Base-by-base conservation (phyloP, 441 rosid species). In the Gossypium davidsonii region DNA sequence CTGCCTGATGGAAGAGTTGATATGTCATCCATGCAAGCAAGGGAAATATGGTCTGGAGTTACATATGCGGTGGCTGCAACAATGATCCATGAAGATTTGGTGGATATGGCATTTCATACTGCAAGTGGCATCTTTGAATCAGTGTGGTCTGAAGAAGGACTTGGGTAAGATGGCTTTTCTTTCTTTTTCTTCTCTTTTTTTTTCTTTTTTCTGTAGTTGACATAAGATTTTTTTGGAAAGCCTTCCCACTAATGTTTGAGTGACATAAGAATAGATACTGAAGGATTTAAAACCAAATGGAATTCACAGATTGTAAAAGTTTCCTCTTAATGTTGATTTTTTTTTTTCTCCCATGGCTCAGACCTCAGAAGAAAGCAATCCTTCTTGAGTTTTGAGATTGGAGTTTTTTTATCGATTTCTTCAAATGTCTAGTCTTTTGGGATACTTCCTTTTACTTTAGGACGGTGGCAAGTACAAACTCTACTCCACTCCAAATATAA, bases 21-120 rank as follows among this genome's bases (percentile, higher is more conserved):
- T 78, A 82, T 78, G 74, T 80, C 96, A 15, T 78, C 92, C 0
- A 84, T 92, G 96, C 98, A 90, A 75, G 90, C 97, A 7, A 84
- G 97, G 72, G 98, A 94, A 81, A 88, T 92, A 72, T 92, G 98
- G 98, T 67, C 98, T 0, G 98, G 98, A 58, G 97, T 94, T 67
- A 94, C 98, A 9, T 94, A 94, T 64, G 94, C 91, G 0, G 82
- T 94, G 4, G 91, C 98, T 78, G 98, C 98, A n/a, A 80, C 91
- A 18, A 94, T 94, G 98, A 82, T 94, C 48, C 97, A 92, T 46
- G 97, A 92, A 81, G 94, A 78, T 39, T 48, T 90, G 87, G 31
- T 9, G 2, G 97, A 92, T 14, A 76, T 72, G 83, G 98, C 88
- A 49, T 92, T 94, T 82, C 82, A 84, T 70, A 91, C 98, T 0